phyloP scores from a whole-genome alignment of 139 green algal genomes.

The Micractinium conductrix region DNA sequence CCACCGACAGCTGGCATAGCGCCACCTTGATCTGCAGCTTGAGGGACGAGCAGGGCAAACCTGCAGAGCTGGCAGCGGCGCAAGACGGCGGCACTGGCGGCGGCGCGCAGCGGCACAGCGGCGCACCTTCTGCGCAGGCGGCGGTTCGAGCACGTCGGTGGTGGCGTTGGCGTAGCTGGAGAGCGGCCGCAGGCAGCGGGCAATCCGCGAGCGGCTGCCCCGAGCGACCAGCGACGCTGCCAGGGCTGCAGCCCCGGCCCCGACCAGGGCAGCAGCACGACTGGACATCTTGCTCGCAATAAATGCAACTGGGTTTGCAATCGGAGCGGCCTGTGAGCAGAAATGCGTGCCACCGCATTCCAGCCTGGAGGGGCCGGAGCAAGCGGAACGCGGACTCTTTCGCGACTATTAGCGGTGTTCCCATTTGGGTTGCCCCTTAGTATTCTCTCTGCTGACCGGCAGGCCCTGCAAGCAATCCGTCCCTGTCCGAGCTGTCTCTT shows the following conservation, averaged over 20 bases:
- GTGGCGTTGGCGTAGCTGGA: conserved; percentile 10
- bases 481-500: no score
- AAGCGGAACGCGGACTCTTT: no score
- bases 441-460: no score
- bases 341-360: no score
- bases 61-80: not conserved
- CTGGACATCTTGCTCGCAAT: no score
- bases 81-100: not conserved
- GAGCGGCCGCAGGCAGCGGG: not conserved
- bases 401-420: no score
- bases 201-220: not conserved
- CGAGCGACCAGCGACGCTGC: not conserved
- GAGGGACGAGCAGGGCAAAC: not conserved
- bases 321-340: no score
- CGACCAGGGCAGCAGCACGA: not conserved
- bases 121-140: not conserved
- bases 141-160: not conserved
- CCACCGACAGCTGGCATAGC: conserved; percentile 90
- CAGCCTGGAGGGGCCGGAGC: no score
- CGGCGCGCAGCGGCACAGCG: not conserved
- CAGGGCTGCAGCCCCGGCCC: not conserved
- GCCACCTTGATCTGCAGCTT: conserved; percentile 87
- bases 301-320: no score
- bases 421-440: no score
- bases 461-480: not conserved